phyloP scores from a whole-genome alignment of 2,329 filamentous ascomycete species.

The Colletotrichum sp. region DNA sequence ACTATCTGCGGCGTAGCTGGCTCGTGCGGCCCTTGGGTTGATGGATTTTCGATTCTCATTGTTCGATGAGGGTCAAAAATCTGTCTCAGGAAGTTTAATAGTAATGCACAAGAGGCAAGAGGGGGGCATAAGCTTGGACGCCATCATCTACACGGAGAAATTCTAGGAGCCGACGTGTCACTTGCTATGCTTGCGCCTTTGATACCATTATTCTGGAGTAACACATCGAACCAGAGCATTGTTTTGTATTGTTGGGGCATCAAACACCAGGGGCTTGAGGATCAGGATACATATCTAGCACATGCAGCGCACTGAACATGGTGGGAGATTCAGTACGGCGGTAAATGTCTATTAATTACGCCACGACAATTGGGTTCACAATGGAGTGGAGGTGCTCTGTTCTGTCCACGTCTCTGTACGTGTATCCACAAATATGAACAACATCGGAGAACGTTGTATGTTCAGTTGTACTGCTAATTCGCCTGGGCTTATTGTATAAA shows the following conservation, averaged over 20 bases:
- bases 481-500: neutral
- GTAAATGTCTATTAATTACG: neutral
- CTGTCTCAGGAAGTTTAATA: neutral
- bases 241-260: neutral
- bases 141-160: neutral
- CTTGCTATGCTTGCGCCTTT: neutral
- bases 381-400: neutral
- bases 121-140: neutral
- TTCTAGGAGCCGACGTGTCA: neutral
- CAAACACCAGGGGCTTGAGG: neutral
- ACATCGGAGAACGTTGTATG: neutral
- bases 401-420: neutral
- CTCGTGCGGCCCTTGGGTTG: constrained; percentile 80
- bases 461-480: neutral
- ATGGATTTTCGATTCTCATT: constrained; percentile 82
- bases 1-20: constrained; percentile 88
- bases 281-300: neutral
- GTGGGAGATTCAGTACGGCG: neutral
- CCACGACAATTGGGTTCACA: neutral
- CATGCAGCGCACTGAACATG: neutral
- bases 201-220: neutral
- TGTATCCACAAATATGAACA: neutral
- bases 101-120: neutral
- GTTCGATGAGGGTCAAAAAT: constrained; percentile 19
- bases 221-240: neutral